Percentiles rank a stretch among this genome's conserved stretches.
Conservation (phyloP, 225 moss, liverwort and hornwort species). For the Straminergon stramineum region DNA sequence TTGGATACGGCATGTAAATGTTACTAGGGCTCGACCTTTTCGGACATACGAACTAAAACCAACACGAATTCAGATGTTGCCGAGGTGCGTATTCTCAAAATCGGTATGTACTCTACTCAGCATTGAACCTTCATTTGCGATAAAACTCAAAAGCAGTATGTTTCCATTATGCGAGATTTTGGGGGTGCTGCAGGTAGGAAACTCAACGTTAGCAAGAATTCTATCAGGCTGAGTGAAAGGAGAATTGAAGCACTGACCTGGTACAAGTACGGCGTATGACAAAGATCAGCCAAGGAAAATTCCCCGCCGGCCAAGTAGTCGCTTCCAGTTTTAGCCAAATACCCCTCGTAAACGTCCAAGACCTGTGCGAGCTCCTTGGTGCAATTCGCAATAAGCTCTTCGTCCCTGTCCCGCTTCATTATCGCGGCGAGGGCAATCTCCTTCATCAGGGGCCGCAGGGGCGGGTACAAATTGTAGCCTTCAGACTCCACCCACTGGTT, state of each 20-base stretch:
- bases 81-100: background rate
- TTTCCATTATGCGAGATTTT: background rate
- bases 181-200: background rate
- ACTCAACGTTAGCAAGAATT: background rate
- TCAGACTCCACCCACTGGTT: conserved; percentile 79
- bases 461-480: conserved; percentile 45
- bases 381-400: conserved; percentile 7
- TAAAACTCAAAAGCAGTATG: background rate
- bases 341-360: conserved; percentile 52
- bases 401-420: conserved; percentile 21
- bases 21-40: background rate
- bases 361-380: conserved; percentile 38
- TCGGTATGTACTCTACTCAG: too few species aligned
- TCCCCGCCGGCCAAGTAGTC: conserved; percentile 45
- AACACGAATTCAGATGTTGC: background rate
- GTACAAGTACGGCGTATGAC: conserved; percentile 25
- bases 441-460: conserved; percentile 24
- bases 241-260: background rate
- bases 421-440: conserved; percentile 23
- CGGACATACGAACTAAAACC: background rate
- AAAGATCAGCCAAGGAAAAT: conserved; percentile 45
- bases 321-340: conserved; percentile 13
- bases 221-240: background rate
- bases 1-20: background rate
- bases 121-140: background rate